Conservation (phyloP, 2,329 filamentous ascomycete species). For the Talaromyces amestolkiae region DNA sequence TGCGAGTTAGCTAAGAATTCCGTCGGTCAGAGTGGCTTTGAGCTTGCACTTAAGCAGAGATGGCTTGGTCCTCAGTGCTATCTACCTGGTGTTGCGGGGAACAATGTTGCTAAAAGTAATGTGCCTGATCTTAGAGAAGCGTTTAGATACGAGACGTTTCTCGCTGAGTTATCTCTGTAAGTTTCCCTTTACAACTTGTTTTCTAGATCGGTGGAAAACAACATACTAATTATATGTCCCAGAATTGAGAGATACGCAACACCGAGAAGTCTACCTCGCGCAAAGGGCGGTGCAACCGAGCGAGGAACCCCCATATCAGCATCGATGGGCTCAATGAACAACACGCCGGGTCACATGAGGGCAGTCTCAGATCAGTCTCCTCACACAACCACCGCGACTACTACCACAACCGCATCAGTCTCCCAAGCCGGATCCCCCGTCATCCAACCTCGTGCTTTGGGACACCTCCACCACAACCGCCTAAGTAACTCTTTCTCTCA, state of each 20-base stretch:
- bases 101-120: constrained; percentile 93
- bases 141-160: constrained; percentile 81
- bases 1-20: constrained; percentile 96
- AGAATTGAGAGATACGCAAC: constrained; percentile 33
- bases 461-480: background rate
- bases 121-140: constrained; percentile 89
- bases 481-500: constrained; percentile 1
- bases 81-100: constrained; percentile 75
- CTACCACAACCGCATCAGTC: constrained; percentile 5
- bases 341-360: background rate
- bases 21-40: constrained; percentile 91
- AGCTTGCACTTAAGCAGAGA: constrained; percentile 80
- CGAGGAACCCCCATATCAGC: constrained; percentile 6
- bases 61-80: constrained; percentile 83
- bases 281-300: background rate
- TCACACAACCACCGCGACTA: background rate
- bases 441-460: background rate
- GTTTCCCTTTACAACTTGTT: constrained; percentile 20
- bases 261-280: background rate
- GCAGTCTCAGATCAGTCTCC: background rate
- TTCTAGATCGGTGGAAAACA: background rate
- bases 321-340: constrained; percentile 1
- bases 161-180: constrained; percentile 82
- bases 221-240: constrained; percentile 3
- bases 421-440: constrained; percentile 7